Evolutionary conservation across 441 rosid species (phyloP), one percentile per base, ranked within the genome.

Genomic region (Populus hybrid): DNA sequence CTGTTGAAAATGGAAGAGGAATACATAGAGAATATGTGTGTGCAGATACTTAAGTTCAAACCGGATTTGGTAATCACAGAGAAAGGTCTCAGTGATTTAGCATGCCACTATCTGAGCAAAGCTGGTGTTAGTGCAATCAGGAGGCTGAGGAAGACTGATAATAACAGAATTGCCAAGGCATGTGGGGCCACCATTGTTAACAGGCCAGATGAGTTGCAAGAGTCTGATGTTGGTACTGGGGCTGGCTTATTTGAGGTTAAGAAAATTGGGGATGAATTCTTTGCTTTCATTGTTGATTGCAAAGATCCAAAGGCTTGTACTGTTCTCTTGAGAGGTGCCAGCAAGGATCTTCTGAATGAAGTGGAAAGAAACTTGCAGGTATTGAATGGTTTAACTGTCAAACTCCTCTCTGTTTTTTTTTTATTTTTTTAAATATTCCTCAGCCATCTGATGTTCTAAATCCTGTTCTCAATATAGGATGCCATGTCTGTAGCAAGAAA

Each of bases 341-440:
- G 98, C 75, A 95, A 95, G 92, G 99, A 95, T 88, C 94, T 95
- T 29, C 85, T 93, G 74, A 90, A 95, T 70, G 99, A 95, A 89
- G 98, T 95, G 64, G 97, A 95, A 87, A 91, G 99, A 83, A 95
- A 93, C 83, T 86, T 95, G 86, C 99, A 93, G 94, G 99, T 92
- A 79, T 59, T 29, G 76, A 72, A 53, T 73, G 29, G 7, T 69
- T 45, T 74, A 28, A n/a, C 38, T 6, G 73, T 72, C 68, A 66
- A 29, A 28, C 33, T 79, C 10, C 26, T 21, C 64, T 53, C 5
- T 29, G 63, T 67, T 68, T 45, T 75, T 72, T n/a, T n/a, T n/a
- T n/a, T n/a, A n/a, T 72, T 23, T 53, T 50, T 40, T 8, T 0
- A 2, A 16, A 24, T 29, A 66, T 6, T 3, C 4, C 24, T 77